These are phyloP conservation scores for Xylariaceae sp. DNA, from an alignment of 2,329 filamentous ascomycete species.

Conservation along the genomic window DNA sequence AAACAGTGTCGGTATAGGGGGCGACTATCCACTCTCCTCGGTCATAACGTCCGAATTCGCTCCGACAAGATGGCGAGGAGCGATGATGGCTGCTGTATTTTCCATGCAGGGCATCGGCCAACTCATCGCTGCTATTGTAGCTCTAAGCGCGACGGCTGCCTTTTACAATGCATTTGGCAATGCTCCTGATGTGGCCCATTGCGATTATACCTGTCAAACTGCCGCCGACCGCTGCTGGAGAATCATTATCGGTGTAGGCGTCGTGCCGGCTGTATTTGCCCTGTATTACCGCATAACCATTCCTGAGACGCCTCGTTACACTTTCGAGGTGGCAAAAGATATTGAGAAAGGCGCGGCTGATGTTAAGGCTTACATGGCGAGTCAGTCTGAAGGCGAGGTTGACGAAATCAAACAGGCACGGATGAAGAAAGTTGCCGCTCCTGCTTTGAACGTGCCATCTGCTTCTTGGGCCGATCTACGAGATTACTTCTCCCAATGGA, in stretches of 20 bases:
- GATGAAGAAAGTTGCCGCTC: conserved; percentile 51
- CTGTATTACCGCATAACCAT: conserved; percentile 86
- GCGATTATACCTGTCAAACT: conserved; percentile 60
- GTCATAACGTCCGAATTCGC: conserved; percentile 85
- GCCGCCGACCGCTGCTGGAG: conserved; percentile 82
- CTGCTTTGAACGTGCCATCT: conserved; percentile 60
- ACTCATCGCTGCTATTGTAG: conserved; percentile 66
- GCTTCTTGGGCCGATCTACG: conserved; percentile 69
- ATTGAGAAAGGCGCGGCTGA: conserved; percentile 73
- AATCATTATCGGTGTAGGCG: conserved; percentile 75
- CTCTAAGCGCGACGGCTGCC: conserved; percentile 64
- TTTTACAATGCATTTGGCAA: conserved; percentile 55
- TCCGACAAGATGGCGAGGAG: conserved; percentile 76
- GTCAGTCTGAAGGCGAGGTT: conserved; percentile 46
- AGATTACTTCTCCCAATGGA: conserved; percentile 66
- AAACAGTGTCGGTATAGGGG: conserved; percentile 69
- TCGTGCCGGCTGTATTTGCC: conserved; percentile 72
- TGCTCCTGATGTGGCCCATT: conserved; percentile 44
- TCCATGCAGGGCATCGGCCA: conserved; percentile 85
- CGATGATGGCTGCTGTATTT: conserved; percentile 81
- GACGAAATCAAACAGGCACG: conserved; percentile 49
- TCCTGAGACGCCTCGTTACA: conserved; percentile 80
- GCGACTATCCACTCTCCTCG: conserved; percentile 77
- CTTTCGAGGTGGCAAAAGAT: conserved; percentile 75
- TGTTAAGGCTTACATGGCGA: conserved; percentile 58